phyloP scores from a whole-genome alignment of 108 stramenopile genomes.

The Skeletonema marinoi region DNA sequence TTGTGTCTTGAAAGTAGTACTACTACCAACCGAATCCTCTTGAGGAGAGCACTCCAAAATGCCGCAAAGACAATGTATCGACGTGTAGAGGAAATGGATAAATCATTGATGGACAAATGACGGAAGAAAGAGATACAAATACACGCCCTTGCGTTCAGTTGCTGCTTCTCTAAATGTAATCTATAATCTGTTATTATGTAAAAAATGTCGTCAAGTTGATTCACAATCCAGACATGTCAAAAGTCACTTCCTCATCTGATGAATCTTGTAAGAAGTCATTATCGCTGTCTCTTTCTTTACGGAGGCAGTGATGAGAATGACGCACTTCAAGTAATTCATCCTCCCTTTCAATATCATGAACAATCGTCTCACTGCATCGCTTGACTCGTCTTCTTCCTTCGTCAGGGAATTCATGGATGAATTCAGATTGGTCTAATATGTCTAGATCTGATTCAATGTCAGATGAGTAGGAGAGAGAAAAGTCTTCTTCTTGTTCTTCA shows the following conservation, averaged over 20 bases:
- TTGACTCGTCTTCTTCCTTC: neutral
- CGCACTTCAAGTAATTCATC: slow-evolving; percentile 6
- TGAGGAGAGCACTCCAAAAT: too few relatives aligned
- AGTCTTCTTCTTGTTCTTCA: slow-evolving; percentile 14
- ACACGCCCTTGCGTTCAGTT: too few relatives aligned
- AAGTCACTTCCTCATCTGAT: slow-evolving; percentile 15
- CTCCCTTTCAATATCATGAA: slow-evolving; percentile 6
- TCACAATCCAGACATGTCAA: slow-evolving; percentile 51
- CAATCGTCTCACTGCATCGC: neutral
- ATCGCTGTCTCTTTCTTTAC: neutral
- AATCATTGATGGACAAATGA: too few relatives aligned
- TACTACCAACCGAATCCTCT: too few relatives aligned
- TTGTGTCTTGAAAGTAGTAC: too few relatives aligned
- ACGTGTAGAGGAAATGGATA: too few relatives aligned
- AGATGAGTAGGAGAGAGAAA: slow-evolving; percentile 40
- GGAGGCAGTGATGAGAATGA: neutral
- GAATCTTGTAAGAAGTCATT: slow-evolving; percentile 33
- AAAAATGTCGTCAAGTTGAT: too few relatives aligned
- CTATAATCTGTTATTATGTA: too few relatives aligned
- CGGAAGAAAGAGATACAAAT: too few relatives aligned
- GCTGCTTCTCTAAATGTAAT: too few relatives aligned
- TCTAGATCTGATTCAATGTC: slow-evolving; percentile 54
- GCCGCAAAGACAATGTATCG: too few relatives aligned
- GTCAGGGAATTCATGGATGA: slow-evolving; percentile 18
- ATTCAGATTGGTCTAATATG: slow-evolving; percentile 33